Evolutionary conservation across 768 basidiomycete genomes (phyloP).

Genomic region (Kockovaella imperatae): DNA sequence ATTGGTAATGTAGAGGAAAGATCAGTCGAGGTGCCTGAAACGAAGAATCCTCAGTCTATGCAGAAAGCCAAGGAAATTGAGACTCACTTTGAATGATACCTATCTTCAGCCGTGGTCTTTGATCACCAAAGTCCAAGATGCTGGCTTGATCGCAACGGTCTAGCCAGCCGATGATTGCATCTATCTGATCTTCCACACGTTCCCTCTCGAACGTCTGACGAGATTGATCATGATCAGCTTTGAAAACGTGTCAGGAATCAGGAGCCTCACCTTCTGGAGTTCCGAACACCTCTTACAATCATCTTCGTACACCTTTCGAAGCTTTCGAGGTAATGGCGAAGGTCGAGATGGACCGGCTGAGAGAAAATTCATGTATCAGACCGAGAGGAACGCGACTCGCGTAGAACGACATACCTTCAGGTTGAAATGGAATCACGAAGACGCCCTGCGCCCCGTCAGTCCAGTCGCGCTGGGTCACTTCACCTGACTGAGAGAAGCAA

Average conservation of each 20-base stretch:
- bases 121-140: slow-evolving; percentile 8
- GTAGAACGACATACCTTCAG: background rate
- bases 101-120: slow-evolving; percentile 17
- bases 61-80: background rate
- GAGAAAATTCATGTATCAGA: background rate
- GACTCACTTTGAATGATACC: slow-evolving; percentile 32
- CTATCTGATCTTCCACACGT: slow-evolving; percentile 23
- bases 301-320: slow-evolving; percentile 14
- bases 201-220: slow-evolving; percentile 19
- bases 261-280: slow-evolving; percentile 9
- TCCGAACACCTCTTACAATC: slow-evolving; percentile 7
- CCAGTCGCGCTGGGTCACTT: background rate
- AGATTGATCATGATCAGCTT: background rate
- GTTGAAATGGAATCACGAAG: slow-evolving; percentile 26
- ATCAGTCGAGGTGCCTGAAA: slow-evolving; percentile 17
- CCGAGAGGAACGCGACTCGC: background rate
- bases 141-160: slow-evolving; percentile 14
- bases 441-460: slow-evolving; percentile 15
- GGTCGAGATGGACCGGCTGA: slow-evolving; percentile 21
- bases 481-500: slow-evolving; percentile 26
- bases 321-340: slow-evolving; percentile 1
- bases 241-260: background rate
- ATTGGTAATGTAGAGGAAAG: slow-evolving; percentile 9
- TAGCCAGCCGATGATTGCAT: slow-evolving; percentile 35
- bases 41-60: background rate